Percentiles rank a stretch among this genome's conserved stretches.
These are phyloP conservation scores for Sergeia podlipaevii DNA, from an alignment of 208 protist genomes.

Conservation along the genomic window DNA sequence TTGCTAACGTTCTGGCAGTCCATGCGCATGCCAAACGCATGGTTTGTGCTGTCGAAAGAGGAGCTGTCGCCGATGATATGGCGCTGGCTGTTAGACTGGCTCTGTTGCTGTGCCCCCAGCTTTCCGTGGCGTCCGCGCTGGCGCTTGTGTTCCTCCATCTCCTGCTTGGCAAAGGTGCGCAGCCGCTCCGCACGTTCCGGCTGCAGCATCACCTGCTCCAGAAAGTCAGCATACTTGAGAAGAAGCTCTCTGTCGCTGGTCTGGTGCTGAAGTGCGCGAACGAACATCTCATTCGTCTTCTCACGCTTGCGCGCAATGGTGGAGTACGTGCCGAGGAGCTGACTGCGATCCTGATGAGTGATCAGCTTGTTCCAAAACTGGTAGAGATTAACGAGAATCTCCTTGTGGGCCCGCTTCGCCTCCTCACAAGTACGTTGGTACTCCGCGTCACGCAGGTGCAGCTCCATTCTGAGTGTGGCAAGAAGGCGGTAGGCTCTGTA, in stretches of 20 bases:
- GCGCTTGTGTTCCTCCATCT: slow-evolving; percentile 9
- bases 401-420: slow-evolving; percentile 20
- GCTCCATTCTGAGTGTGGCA: slow-evolving; percentile 9
- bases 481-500: slow-evolving; percentile 16
- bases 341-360: slow-evolving; percentile 13
- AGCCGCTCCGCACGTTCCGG: slow-evolving; percentile 6
- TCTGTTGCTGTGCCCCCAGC: background rate
- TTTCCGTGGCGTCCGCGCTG: background rate
- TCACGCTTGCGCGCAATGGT: slow-evolving; percentile 5
- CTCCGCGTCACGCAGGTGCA: slow-evolving; percentile 14
- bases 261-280: slow-evolving; percentile 12
- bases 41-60: slow-evolving; percentile 1
- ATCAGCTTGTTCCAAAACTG: slow-evolving; percentile 23
- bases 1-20: slow-evolving; percentile 4
- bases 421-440: slow-evolving; percentile 15
- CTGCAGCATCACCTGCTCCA: slow-evolving; percentile 27
- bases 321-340: slow-evolving; percentile 9
- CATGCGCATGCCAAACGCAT: slow-evolving; percentile 2
- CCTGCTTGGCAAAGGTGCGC: slow-evolving; percentile 6
- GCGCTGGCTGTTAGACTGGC: background rate
- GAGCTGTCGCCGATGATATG: background rate
- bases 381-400: slow-evolving; percentile 15
- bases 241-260: slow-evolving; percentile 15
- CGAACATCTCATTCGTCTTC: slow-evolving; percentile 9
- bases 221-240: slow-evolving; percentile 23